These are phyloP conservation scores for Fusarium agapanthi DNA, from an alignment of 2,329 filamentous ascomycete genomes.

Conservation along the genomic window DNA sequence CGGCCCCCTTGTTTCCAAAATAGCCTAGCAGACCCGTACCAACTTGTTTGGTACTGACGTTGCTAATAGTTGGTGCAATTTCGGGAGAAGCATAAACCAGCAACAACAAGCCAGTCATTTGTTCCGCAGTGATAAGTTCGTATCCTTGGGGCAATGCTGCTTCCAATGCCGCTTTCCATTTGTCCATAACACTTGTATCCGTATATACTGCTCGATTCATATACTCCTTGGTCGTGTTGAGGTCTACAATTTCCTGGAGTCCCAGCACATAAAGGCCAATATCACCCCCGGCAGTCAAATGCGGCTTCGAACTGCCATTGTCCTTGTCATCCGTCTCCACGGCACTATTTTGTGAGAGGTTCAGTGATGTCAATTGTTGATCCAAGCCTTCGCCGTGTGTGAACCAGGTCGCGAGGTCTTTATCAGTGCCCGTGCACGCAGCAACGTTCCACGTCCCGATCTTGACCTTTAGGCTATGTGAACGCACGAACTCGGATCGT, in stretches of 20 bases:
- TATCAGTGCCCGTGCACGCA: conserved; percentile 82
- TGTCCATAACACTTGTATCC: conserved; percentile 74
- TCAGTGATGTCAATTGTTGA: conserved; percentile 66
- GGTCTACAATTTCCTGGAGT: conserved; percentile 90
- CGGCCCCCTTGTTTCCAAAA: conserved; percentile 94
- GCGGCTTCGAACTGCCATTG: conserved; percentile 45
- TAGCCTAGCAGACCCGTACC: conserved; percentile 93
- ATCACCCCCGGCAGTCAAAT: conserved; percentile 68
- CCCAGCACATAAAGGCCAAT: conserved; percentile 90
- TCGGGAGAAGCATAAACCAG: conserved; percentile 86
- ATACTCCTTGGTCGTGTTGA: conserved; percentile 82
- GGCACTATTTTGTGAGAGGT: conserved; percentile 52
- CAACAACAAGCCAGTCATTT: conserved; percentile 85
- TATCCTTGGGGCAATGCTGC: conserved; percentile 81
- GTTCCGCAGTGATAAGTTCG: conserved; percentile 78
- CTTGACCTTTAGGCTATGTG: conserved; percentile 82
- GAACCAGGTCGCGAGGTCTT: conserved; percentile 91
- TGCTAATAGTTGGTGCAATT: conserved; percentile 77
- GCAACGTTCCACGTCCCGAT: conserved; percentile 97
- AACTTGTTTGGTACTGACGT: conserved; percentile 82
- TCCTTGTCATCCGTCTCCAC: conserved; percentile 45
- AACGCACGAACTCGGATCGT: conserved; percentile 79
- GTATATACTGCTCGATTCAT: conserved; percentile 72
- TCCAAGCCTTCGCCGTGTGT: conserved; percentile 77
- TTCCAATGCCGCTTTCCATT: conserved; percentile 83